These are phyloP conservation scores for Citrus sinensis DNA, from an alignment of 345 rosid genomes.

Conservation along the genomic window DVS_A1.0 CM039167.1:6403001-6403500, in stretches of 20 bases:
- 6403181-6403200: not conserved
- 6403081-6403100: not conserved
- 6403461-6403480: conserved; percentile 28
- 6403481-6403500: conserved; percentile 25
- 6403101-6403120: not conserved
- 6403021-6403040: not conserved
- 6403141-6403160: not conserved
- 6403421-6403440: not conserved
- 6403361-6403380: too few relatives aligned
- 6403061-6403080: conserved; percentile 27
- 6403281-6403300: too few relatives aligned
- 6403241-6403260: not conserved
- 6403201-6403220: not conserved
- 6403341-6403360: too few relatives aligned
- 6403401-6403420: too few relatives aligned
- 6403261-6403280: not conserved
- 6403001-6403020: not conserved
- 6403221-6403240: not conserved
- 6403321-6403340: too few relatives aligned
- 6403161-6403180: not conserved
- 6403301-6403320: too few relatives aligned
- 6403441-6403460: not conserved
- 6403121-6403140: not conserved
- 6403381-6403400: too few relatives aligned
- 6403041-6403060: not conserved